Conservation (phyloP, 1,139 yeast genomes). For the Debaryomycetaceae sp. region DNA sequence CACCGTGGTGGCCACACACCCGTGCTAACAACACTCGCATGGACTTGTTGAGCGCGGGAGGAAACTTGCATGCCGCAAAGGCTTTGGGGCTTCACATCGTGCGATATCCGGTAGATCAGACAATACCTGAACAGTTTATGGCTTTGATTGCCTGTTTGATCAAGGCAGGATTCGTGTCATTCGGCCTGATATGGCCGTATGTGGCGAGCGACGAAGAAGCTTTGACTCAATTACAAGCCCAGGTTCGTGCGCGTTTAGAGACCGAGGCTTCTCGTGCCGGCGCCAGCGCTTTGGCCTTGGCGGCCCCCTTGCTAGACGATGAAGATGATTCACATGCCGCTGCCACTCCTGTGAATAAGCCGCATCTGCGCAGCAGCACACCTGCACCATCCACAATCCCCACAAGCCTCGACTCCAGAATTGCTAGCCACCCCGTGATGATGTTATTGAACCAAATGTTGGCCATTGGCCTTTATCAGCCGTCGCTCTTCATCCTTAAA, state of each 20-base stretch:
- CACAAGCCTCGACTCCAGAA: constrained; percentile 8
- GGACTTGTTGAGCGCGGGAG: constrained; percentile 31
- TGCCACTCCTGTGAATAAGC: too few relatives aligned
- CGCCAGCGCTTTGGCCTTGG: constrained; percentile 75
- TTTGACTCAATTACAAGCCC: constrained; percentile 30
- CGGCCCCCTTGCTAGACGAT: constrained; percentile 73
- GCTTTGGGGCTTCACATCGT: constrained; percentile 48
- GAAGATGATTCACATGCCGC: constrained; percentile 30
- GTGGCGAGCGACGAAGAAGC: constrained; percentile 36
- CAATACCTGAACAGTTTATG: constrained; percentile 34
- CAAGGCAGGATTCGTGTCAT: constrained; percentile 59
- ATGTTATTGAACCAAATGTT: constrained; percentile 44
- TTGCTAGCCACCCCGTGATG: constrained; percentile 15
- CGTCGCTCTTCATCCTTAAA: constrained; percentile 49
- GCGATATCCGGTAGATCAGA: constrained; percentile 19
- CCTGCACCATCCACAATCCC: constrained; percentile 3
- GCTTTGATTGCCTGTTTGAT: constrained; percentile 44
- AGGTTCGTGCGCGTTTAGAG: constrained; percentile 43
- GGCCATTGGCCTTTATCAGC: constrained; percentile 54
- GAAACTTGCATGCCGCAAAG: constrained; percentile 45
- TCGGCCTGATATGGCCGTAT: constrained; percentile 51
- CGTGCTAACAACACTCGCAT: constrained; percentile 21
- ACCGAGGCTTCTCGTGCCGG: constrained; percentile 53
- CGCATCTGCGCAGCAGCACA: not conserved
- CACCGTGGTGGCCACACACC: constrained; percentile 58